Evolutionary conservation across 257 asterid species (phyloP), one percentile per base, ranked within the genome.

Genomic region (Perilla frutescens): DNA sequence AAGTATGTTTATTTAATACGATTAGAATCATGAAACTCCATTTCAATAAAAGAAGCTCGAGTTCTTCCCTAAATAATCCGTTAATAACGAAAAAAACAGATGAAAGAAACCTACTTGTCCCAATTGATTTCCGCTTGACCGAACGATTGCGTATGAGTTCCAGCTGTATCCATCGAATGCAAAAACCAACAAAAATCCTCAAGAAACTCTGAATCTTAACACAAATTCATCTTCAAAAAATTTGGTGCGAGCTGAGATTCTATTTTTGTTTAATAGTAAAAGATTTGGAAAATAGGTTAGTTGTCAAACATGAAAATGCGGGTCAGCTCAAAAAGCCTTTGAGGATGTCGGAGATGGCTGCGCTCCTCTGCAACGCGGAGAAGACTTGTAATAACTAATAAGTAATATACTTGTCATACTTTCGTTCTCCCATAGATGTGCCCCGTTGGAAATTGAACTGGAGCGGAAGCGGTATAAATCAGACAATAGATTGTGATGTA

Each of bases 111-210:
- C 82, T 83, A 92, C 97, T 90, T 88, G 84, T 90, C 96, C 97
- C 96, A 92, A 62, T 90, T 90, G 73, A 92, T 90, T 87, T 92
- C 97, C 29, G 92, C 69, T 74, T 87, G 95, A 49, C 91, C 91
- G 13, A 86, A 83, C 50, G 91, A 70, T 44, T 57, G 85, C 75
- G 76, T 80, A 11, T 76, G 83, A 72, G 90, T 55, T 78, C 77
- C 84, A 64, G 87, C 87, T 15, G 93, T 76, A 47, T 82, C 92
- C 96, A 92, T 91, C 65, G 69, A 49, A 57, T n/a, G 70, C 65
- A 10, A 41, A 54, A 58, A 44, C 34, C 58, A 13, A 43, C 10
- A 26, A 40, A 20, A 14, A 40, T 39, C 6, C 13, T 14, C 10
- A 7, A n/a, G 65, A 80, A 78, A 71, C 72, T 77, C 83, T 78